phyloP scores from a whole-genome alignment of 2,329 filamentous ascomycete species.

The Juglanconis juglandina region DNA sequence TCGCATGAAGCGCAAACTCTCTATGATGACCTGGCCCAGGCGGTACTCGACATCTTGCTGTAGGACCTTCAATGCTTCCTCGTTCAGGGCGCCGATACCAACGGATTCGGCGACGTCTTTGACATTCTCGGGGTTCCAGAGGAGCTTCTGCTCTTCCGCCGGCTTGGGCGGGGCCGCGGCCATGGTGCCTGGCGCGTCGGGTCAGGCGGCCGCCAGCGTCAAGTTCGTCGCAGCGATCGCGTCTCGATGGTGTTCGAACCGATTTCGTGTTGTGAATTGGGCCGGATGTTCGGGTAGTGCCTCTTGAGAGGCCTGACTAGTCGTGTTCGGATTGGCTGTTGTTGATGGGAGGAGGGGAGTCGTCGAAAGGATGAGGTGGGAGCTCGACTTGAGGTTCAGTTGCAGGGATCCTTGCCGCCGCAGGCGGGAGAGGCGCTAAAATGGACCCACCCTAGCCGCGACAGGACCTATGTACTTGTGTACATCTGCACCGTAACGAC shows the following conservation, averaged over 20 bases:
- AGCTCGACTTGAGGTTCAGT: too few species aligned
- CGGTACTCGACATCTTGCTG: slow-evolving; percentile 95
- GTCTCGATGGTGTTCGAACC: not conserved
- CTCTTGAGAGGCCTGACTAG: not conserved
- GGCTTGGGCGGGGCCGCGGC: slow-evolving; percentile 18
- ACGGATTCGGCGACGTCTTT: slow-evolving; percentile 95
- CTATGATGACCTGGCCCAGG: slow-evolving; percentile 86
- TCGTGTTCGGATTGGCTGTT: not conserved
- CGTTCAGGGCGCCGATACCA: slow-evolving; percentile 74
- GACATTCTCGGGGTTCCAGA: slow-evolving; percentile 97
- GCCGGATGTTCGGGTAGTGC: not conserved
- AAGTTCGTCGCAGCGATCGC: not conserved
- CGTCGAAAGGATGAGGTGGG: too few species aligned
- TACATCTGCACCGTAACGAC: too few species aligned
- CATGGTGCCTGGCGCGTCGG: slow-evolving; percentile 11
- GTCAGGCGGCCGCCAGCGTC: not conserved
- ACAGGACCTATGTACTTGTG: too few species aligned
- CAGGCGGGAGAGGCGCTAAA: too few species aligned
- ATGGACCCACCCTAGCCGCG: too few species aligned
- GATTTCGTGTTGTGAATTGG: not conserved
- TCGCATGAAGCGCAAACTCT: slow-evolving; percentile 95
- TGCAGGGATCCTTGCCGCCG: too few species aligned
- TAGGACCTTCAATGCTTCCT: slow-evolving; percentile 83
- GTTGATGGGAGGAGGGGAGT: too few species aligned
- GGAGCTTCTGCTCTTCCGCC: slow-evolving; percentile 47